Evolutionary conservation across 495 filamentous ascomycete genomes (phyloP), one percentile per base, ranked within the genome.

Genomic region (Xylaria palmicola): DNA sequence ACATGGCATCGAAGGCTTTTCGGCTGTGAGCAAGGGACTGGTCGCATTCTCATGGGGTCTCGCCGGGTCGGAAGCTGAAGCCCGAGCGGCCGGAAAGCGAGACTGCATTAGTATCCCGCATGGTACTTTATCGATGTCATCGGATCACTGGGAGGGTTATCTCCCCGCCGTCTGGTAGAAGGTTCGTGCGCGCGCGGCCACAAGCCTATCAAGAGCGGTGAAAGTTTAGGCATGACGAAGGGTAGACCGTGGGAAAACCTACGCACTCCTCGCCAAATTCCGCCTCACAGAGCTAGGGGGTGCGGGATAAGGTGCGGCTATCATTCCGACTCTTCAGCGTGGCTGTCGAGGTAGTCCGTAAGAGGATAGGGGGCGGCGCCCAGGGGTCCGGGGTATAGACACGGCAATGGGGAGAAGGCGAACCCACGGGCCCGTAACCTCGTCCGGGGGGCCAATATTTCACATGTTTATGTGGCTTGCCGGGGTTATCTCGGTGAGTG

Each of bases 271-370:
- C n/a, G n/a, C n/a, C n/a, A n/a, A n/a, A n/a, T n/a, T n/a, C n/a
- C n/a, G n/a, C n/a, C n/a, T n/a, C n/a, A n/a, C n/a, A n/a, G n/a
- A n/a, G n/a, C n/a, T n/a, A n/a, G n/a, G n/a, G n/a, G n/a, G n/a
- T n/a, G n/a, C n/a, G n/a, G n/a, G 27, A n/a, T 9, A 56, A 30
- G 17, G 4, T 20, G 37, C 24, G 24, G 39, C 22, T 10, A 22
- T 44, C 20, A 20, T 27, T 17, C 13, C 37, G 1, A n/a, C 6
- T 44, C 7, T 43, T 56, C 53, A 43, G 53, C 39, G 37, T 56
- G 53, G 53, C 53, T 56, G 53, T 20, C 41, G 27, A 51, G 13
- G 13, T n/a, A 44, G 39, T 56, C 53, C 39, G 15, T 43, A 44
- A 56, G 39, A 56, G 37, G 53, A 12, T 34, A 56, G 24, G 10